phyloP scores from a whole-genome alignment of 225 moss, liverwort and hornwort species.

The Thuidium tamariscinum region DNA sequence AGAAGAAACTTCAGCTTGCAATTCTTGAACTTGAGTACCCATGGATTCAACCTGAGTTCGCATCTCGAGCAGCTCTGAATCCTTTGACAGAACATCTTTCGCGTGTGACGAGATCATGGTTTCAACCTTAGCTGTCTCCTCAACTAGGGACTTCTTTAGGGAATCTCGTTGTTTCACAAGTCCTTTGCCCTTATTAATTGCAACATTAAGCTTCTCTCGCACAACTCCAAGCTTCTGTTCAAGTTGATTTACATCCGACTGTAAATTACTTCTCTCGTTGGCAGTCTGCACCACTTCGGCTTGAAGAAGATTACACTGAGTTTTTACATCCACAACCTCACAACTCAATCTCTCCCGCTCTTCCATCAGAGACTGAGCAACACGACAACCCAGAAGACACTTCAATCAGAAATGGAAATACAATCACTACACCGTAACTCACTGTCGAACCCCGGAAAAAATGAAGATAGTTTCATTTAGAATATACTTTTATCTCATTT shows the following conservation, averaged over 20 bases:
- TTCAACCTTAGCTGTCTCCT: constrained; percentile 36
- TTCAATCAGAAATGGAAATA: background rate
- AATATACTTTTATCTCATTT: no score
- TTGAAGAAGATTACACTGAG: background rate
- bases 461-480: no score
- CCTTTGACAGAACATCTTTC: constrained; percentile 38
- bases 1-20: constrained; percentile 33
- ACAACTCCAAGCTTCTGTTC: constrained; percentile 53
- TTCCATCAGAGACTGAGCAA: constrained; percentile 18
- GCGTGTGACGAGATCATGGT: constrained; percentile 6
- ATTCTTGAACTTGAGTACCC: constrained; percentile 18
- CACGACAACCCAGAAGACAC: background rate
- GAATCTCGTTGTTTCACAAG: constrained; percentile 61
- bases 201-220: constrained; percentile 69
- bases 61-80: constrained; percentile 20
- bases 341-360: constrained; percentile 29
- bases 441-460: fast-evolving
- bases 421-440: background rate
- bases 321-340: constrained; percentile 13
- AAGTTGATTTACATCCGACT: constrained; percentile 18
- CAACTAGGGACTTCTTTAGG: constrained; percentile 39
- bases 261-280: constrained; percentile 25
- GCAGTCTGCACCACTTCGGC: constrained; percentile 9
- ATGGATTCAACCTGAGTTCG: background rate
- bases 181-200: constrained; percentile 77